Evolutionary conservation across 2,329 filamentous ascomycete species (phyloP), one percentile per base, ranked within the genome.

Genomic region (Metarhizium anisopliae): DNA sequence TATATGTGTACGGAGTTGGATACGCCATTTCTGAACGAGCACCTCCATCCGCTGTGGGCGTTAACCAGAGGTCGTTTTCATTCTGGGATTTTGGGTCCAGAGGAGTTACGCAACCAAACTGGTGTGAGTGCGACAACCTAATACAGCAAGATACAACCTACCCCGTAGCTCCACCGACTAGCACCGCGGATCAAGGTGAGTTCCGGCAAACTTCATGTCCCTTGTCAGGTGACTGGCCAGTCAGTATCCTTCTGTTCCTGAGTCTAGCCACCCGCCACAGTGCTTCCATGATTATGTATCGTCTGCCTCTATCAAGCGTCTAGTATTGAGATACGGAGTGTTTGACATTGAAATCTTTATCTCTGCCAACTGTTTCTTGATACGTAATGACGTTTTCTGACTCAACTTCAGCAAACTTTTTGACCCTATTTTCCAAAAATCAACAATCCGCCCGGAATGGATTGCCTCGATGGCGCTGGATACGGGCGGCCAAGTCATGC

Each of bases 1-100:
- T 83, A 68, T 82, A 86, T 54, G 81, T 83, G 72, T 86, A 86
- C 2, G 83, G 83, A 51, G 74, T 77, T 60, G 80, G 74, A 54
- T 72, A 70, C 56, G 77, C 67, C 80, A 83, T 83, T 49, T 59
- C 59, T 54, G 54, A 40, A 53, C 47, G 25, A 55, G 58, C 36
- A 38, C 54, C 16, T 49, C 42, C 20, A 35, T 10, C 36, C 14
- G 6, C 4, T 20, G 35, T 47, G 25, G 25, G 40, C 16, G 25
- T 53, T 25, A 18, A 35, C 25, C 6, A 42, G 25, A 49, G 25
- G 25, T 47, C 6, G 51, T 47, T 43, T 40, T 35, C 51, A 53
- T 56, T 18, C 16, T 25, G 3, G 25, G 25, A 25, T 29, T 32
- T 25, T 52, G 3, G 42, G 7, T 18, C 40, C 13, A 16, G n/a